These are phyloP conservation scores for Diaporthe sp. DNA, from an alignment of 2,329 filamentous ascomycete species.

Conservation along the genomic window DNA sequence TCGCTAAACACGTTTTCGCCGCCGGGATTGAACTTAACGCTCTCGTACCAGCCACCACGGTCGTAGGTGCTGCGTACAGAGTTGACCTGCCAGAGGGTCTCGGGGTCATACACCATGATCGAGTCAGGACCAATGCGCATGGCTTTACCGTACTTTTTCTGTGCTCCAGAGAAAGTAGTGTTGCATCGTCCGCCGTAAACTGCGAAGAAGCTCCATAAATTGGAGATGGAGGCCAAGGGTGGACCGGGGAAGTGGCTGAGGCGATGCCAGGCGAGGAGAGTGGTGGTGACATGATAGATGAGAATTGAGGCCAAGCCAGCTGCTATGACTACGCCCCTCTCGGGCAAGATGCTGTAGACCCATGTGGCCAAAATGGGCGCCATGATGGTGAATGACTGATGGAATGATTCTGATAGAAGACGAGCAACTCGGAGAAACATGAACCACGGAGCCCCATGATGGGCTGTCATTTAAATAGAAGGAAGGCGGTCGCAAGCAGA, in stretches of 20 bases:
- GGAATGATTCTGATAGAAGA: not conserved
- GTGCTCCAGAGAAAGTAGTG: slow-evolving; percentile 35
- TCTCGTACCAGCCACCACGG: slow-evolving; percentile 41
- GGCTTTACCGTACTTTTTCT: slow-evolving; percentile 42
- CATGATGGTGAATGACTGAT: not conserved
- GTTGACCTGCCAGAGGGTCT: slow-evolving; percentile 42
- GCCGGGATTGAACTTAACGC: slow-evolving; percentile 42
- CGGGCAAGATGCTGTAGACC: not conserved
- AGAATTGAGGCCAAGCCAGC: not conserved
- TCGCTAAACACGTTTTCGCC: slow-evolving; percentile 41
- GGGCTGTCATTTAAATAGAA: not conserved
- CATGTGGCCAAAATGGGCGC: not conserved
- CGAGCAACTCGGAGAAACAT: not conserved
- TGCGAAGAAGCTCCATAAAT: slow-evolving; percentile 40
- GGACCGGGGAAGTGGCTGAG: slow-evolving; percentile 44
- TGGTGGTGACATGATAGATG: not conserved
- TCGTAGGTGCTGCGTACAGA: slow-evolving; percentile 41
- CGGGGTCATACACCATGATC: slow-evolving; percentile 41
- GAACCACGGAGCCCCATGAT: not conserved
- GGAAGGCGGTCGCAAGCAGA: too few relatives aligned
- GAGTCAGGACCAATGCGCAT: slow-evolving; percentile 44
- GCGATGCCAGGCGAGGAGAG: slow-evolving; percentile 37
- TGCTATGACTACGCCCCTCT: not conserved
- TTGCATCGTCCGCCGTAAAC: slow-evolving; percentile 38
- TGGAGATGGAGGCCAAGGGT: slow-evolving; percentile 40